These are phyloP conservation scores for Fusarium chlamydosporum DNA, from an alignment of 2,329 filamentous ascomycete genomes.

Conservation along the genomic window DNA sequence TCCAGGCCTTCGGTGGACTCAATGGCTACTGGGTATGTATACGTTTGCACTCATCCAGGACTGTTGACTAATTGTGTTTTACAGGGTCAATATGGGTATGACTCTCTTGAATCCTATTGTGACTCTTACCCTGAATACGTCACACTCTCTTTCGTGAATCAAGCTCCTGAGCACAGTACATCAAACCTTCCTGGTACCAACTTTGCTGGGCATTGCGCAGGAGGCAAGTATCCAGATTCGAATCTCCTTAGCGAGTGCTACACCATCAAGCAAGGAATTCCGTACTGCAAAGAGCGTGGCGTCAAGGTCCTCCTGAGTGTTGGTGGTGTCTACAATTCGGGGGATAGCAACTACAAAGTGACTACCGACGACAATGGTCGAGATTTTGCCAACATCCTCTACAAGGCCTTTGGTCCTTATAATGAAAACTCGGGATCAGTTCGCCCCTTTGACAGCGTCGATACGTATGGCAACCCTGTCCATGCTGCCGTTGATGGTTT, in stretches of 20 bases:
- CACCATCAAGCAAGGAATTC: conserved; percentile 57
- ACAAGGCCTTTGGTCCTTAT: conserved; percentile 58
- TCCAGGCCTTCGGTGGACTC: conserved; percentile 52
- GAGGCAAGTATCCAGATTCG: conserved; percentile 44
- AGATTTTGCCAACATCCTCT: conserved; percentile 58
- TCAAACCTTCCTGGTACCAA: conserved; percentile 58
- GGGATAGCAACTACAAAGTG: conserved; percentile 55
- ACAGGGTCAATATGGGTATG: conserved; percentile 56
- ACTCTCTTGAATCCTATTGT: conserved; percentile 56
- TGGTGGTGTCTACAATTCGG: conserved; percentile 53
- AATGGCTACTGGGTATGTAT: conserved; percentile 59
- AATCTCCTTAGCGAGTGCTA: conserved; percentile 56
- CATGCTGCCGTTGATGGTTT: conserved; percentile 58
- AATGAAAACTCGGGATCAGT: conserved; percentile 52
- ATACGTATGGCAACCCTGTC: conserved; percentile 42
- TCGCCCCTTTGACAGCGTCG: conserved; percentile 57
- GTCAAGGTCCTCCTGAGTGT: conserved; percentile 62
- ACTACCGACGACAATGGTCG: conserved; percentile 51
- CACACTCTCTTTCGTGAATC: conserved; percentile 58
- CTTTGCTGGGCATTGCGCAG: conserved; percentile 59
- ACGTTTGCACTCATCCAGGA: no score
- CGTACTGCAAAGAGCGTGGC: conserved; percentile 58
- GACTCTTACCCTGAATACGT: conserved; percentile 57
- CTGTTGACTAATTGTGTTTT: conserved; percentile 6
- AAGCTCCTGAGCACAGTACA: conserved; percentile 55